These are phyloP conservation scores for Trichoderma atrobrunneum DNA, from an alignment of 2,329 filamentous ascomycete genomes.

Conservation along the genomic window DNA sequence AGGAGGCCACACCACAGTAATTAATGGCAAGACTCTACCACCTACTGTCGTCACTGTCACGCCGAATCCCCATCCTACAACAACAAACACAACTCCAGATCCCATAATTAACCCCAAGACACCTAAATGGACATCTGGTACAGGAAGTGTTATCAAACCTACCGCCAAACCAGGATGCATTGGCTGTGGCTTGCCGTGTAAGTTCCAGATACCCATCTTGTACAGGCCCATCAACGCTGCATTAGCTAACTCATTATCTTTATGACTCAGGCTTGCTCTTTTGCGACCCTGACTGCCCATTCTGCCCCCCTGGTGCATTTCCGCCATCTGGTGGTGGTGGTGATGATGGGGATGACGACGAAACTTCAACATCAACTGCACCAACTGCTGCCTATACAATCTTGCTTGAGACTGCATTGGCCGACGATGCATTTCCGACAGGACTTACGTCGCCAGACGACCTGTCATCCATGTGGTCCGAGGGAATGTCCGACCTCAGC, in stretches of 20 bases:
- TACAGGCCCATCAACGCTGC: not conserved
- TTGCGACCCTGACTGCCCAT: not conserved
- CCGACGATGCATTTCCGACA: not conserved
- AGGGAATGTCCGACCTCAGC: too few relatives aligned
- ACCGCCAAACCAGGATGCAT: not conserved
- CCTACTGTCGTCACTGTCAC: not conserved
- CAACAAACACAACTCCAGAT: not conserved
- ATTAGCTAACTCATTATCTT: fast-evolving
- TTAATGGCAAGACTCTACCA: not conserved
- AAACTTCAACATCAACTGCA: too few relatives aligned
- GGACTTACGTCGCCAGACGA: too few relatives aligned
- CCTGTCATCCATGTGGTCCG: too few relatives aligned
- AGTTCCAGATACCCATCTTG: not conserved
- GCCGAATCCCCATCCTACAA: not conserved
- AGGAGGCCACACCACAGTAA: not conserved
- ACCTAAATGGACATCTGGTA: not conserved
- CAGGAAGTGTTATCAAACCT: not conserved
- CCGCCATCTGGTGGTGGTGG: not conserved
- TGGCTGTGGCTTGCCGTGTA: not conserved
- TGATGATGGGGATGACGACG: not conserved
- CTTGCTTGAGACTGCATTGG: too few relatives aligned
- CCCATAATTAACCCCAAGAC: not conserved
- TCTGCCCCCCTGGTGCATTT: not conserved
- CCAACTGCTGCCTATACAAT: too few relatives aligned
- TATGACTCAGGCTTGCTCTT: not conserved